A percentile compares a stretch with the other conserved stretches of the same genome.
Conservation (phyloP, 345 rosid species). For the Gossypium longicalyx region DNA sequence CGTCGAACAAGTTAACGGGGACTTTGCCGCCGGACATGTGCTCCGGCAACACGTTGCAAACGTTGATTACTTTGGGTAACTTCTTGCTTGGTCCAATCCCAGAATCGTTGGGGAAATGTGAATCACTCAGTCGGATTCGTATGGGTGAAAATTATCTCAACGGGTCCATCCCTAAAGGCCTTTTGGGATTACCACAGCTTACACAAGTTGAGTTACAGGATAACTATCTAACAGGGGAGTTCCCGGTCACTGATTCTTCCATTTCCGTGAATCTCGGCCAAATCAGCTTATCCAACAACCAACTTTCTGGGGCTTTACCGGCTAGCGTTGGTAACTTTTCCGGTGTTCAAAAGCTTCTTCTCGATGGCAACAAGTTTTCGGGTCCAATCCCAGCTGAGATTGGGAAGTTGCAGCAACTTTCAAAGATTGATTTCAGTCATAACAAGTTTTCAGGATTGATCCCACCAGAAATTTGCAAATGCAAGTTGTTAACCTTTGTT, state of each 20-base stretch:
- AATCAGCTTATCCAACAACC: constrained; percentile 72
- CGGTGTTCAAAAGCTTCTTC: constrained; percentile 84
- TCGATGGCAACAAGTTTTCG: constrained; percentile 74
- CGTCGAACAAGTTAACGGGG: constrained; percentile 80
- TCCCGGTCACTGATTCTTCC: constrained; percentile 45
- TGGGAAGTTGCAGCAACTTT: constrained; percentile 73
- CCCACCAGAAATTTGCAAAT: constrained; percentile 64
- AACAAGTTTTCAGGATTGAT: constrained; percentile 65
- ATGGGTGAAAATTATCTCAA: constrained; percentile 86
- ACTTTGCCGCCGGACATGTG: constrained; percentile 68
- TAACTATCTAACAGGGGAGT: constrained; percentile 58
- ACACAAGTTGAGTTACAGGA: constrained; percentile 83
- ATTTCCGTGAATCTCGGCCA: constrained; percentile 59
- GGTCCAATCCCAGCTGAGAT: constrained; percentile 73
- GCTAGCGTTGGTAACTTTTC: constrained; percentile 67
- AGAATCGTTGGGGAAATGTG: constrained; percentile 61
- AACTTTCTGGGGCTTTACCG: constrained; percentile 71
- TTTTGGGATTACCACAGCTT: constrained; percentile 62
- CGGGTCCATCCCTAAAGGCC: constrained; percentile 78
- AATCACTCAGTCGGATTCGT: constrained; percentile 66
- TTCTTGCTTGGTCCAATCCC: constrained; percentile 81
- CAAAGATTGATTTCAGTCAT: constrained; percentile 75
- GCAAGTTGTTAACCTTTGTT: constrained; percentile 72
- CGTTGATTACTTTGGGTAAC: constrained; percentile 67
- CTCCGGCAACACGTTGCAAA: constrained; percentile 54